Percentiles rank a stretch among this genome's conserved stretches.
Evolutionary conservation across 2,329 filamentous ascomycete species (phyloP).

Genomic region (Thielaviopsis populi): DNA sequence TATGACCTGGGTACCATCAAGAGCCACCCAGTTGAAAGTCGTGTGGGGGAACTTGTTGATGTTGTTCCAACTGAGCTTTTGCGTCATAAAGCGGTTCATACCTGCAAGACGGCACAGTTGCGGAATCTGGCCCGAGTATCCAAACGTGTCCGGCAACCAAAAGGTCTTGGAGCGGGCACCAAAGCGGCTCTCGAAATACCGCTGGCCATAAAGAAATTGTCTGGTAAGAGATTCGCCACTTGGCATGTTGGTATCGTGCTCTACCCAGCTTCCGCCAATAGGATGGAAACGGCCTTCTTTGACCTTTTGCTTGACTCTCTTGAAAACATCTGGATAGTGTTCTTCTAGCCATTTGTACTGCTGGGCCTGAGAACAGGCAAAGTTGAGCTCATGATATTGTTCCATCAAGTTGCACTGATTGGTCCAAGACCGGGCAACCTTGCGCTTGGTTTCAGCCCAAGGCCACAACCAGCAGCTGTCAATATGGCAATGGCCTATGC

Average conservation of each 20-base stretch:
- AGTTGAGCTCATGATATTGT: conserved; percentile 82
- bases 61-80: conserved; percentile 99
- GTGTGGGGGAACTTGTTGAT: conserved; percentile 99
- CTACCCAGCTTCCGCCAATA: conserved; percentile 95
- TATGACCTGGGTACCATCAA: conserved; percentile 90
- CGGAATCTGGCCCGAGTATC: conserved; percentile 87
- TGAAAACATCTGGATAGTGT: conserved; percentile 74
- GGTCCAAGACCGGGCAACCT: conserved; percentile 89
- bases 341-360: conserved; percentile 96
- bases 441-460: conserved; percentile 93
- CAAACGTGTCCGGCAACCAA: conserved; percentile 97
- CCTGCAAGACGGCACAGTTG: conserved; percentile 88
- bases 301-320: conserved; percentile 81
- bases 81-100: conserved; percentile 92
- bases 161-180: conserved; percentile 80
- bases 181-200: conserved; percentile 88
- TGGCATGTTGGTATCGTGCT: conserved; percentile 96
- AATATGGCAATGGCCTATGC: conserved; percentile 93
- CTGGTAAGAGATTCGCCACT: conserved; percentile 86
- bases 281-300: conserved; percentile 84
- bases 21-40: conserved; percentile 94
- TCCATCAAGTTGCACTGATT: conserved; percentile 95
- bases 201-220: conserved; percentile 89
- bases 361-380: conserved; percentile 85
- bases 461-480: conserved; percentile 99